phyloP scores from a whole-genome alignment of 192 early-diverging fungal genomes.

The Coemansia guatemalensis region DNA sequence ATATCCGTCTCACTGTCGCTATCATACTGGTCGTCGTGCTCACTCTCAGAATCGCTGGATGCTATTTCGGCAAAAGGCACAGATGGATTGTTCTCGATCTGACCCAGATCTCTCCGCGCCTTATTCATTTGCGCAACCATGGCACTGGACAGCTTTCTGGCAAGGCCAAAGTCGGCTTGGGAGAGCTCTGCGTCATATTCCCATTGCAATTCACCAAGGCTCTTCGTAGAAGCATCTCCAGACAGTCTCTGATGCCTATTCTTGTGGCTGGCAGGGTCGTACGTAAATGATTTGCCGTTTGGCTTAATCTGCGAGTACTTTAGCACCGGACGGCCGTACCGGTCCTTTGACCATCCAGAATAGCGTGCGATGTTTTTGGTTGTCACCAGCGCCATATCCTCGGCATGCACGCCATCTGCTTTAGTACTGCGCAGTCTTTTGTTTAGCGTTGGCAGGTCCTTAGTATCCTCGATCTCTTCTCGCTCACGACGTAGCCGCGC shows the following conservation, averaged over 20 bases:
- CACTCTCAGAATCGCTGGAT: neutral
- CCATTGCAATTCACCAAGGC: conserved; percentile 30
- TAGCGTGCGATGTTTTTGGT: conserved; percentile 65
- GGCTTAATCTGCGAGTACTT: conserved; percentile 61
- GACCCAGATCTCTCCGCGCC: neutral
- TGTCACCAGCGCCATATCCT: conserved; percentile 70
- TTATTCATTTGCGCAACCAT: conserved; percentile 10
- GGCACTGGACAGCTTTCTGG: conserved; percentile 19
- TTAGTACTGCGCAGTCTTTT: conserved; percentile 20
- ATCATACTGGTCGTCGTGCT: neutral
- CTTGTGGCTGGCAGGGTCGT: conserved; percentile 69
- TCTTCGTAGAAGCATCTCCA: conserved; percentile 19
- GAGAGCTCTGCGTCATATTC: conserved; percentile 33
- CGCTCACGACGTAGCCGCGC: conserved; percentile 55
- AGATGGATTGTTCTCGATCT: neutral
- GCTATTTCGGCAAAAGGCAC: neutral
- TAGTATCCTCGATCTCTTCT: conserved; percentile 16
- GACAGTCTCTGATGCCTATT: conserved; percentile 60
- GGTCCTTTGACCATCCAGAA: conserved; percentile 65
- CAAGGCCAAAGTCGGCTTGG: conserved; percentile 21
- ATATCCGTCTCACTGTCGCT: conserved; percentile 29
- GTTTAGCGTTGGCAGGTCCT: conserved; percentile 8
- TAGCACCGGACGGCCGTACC: conserved; percentile 72
- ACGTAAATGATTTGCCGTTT: conserved; percentile 61
- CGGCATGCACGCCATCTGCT: conserved; percentile 51